Conservation (phyloP, 306 rosid species). For the Quercus variabilis region DNA sequence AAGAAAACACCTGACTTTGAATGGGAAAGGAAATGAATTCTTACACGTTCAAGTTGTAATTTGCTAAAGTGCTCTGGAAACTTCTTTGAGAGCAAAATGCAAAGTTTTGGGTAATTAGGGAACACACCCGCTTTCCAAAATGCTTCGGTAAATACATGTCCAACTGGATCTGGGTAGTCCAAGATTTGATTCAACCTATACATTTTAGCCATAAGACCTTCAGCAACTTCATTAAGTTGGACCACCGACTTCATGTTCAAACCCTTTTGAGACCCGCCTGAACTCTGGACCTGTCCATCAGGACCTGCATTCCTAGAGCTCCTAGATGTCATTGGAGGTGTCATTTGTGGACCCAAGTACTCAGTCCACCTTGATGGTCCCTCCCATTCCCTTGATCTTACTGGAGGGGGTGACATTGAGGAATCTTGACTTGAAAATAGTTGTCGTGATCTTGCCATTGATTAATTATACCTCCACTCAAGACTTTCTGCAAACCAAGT, state of each 20-base stretch:
- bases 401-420: slow-evolving; percentile 68
- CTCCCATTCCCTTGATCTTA: slow-evolving; percentile 76
- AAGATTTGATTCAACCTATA: slow-evolving; percentile 90
- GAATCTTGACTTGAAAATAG: slow-evolving; percentile 65
- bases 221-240: slow-evolving; percentile 86
- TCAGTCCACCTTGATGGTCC: slow-evolving; percentile 95
- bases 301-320: slow-evolving; percentile 56
- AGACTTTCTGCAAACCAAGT: slow-evolving; percentile 37
- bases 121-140: slow-evolving; percentile 95
- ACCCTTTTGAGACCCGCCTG: slow-evolving; percentile 63
- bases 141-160: slow-evolving; percentile 72
- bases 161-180: slow-evolving; percentile 92
- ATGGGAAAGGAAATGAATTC: slow-evolving; percentile 30
- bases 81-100: slow-evolving; percentile 85
- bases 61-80: slow-evolving; percentile 95
- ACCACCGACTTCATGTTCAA: slow-evolving; percentile 89
- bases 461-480: slow-evolving; percentile 10
- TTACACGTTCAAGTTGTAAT: slow-evolving; percentile 97
- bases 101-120: slow-evolving; percentile 80
- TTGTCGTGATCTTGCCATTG: slow-evolving; percentile 71
- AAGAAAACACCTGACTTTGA: slow-evolving; percentile 20
- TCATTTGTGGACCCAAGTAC: slow-evolving; percentile 66
- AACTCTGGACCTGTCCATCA: slow-evolving; percentile 65
- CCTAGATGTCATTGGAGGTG: slow-evolving; percentile 61
- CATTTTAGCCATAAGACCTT: slow-evolving; percentile 98